A percentile compares a stretch with the other conserved stretches of the same genome.
These are phyloP conservation scores for Chalaropsis thielavioides DNA, from an alignment of 2,329 filamentous ascomycete species.

Conservation along the genomic window DNA sequence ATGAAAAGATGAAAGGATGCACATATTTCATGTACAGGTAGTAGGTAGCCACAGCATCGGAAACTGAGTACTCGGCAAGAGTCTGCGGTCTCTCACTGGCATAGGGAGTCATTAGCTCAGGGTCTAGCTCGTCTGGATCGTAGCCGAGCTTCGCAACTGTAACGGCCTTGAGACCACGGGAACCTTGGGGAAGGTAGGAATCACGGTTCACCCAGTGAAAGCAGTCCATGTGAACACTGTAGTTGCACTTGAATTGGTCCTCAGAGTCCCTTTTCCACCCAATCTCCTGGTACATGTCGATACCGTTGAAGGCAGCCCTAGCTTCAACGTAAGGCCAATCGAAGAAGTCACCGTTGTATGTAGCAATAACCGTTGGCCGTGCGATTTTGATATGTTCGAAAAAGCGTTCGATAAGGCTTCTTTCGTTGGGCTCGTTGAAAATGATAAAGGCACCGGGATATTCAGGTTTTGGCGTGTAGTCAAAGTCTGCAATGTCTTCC, in stretches of 20 bases:
- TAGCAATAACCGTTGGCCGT: constrained; percentile 88
- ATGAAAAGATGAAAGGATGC: constrained; percentile 97
- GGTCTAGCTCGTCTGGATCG: constrained; percentile 93
- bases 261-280: constrained; percentile 91
- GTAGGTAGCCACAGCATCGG: constrained; percentile 95
- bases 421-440: constrained; percentile 95
- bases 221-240: constrained; percentile 97
- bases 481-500: constrained; percentile 93
- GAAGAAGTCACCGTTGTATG: constrained; percentile 99
- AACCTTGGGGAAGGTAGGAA: constrained; percentile 92
- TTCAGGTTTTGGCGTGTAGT: constrained; percentile 94
- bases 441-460: constrained; percentile 93
- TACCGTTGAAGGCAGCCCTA: constrained; percentile 80
- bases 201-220: constrained; percentile 99
- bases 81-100: constrained; percentile 84
- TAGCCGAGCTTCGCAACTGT: constrained; percentile 97
- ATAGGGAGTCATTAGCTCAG: constrained; percentile 90
- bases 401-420: constrained; percentile 74
- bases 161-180: constrained; percentile 90
- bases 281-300: constrained; percentile 98
- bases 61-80: constrained; percentile 93
- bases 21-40: constrained; percentile 99
- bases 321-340: constrained; percentile 99
- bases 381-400: constrained; percentile 93
- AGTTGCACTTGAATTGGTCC: constrained; percentile 90